phyloP scores from a whole-genome alignment of 257 asterid species.

The Solanum microdontum region DNA sequence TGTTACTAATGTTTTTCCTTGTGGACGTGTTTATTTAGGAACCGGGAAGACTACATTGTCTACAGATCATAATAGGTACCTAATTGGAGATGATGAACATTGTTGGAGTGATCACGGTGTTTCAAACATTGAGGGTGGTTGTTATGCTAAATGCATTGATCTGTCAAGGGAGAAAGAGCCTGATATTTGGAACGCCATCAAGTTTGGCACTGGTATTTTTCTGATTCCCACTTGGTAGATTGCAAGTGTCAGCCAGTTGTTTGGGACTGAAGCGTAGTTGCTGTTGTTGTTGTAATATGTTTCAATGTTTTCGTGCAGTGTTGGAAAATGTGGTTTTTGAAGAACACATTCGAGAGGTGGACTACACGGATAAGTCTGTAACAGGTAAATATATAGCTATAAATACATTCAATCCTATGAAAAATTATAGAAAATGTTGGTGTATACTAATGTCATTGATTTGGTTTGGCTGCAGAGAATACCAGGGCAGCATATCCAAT shows the following conservation, averaged over 20 bases:
- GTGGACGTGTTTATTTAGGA: constrained; percentile 23
- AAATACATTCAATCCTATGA: not conserved
- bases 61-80: constrained; percentile 68
- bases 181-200: constrained; percentile 95
- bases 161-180: constrained; percentile 82
- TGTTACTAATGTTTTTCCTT: not conserved
- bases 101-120: constrained; percentile 94
- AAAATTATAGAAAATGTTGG: not conserved
- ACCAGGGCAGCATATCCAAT: constrained; percentile 94
- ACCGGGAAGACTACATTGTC: constrained; percentile 92
- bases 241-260: not conserved
- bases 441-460: not conserved
- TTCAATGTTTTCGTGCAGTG: constrained; percentile 28
- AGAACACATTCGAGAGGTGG: constrained; percentile 80
- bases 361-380: constrained; percentile 72
- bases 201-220: constrained; percentile 68
- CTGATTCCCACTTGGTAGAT: not conserved
- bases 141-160: constrained; percentile 92
- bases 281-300: too few relatives aligned
- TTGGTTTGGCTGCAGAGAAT: constrained; percentile 43
- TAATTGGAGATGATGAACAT: constrained; percentile 93
- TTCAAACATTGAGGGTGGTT: constrained; percentile 91
- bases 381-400: constrained; percentile 36
- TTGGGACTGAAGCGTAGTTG: too few relatives aligned
- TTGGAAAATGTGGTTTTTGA: constrained; percentile 87